Base-by-base conservation (phyloP, 345 rosid genomes). In the Jatropha curcas region DNA sequence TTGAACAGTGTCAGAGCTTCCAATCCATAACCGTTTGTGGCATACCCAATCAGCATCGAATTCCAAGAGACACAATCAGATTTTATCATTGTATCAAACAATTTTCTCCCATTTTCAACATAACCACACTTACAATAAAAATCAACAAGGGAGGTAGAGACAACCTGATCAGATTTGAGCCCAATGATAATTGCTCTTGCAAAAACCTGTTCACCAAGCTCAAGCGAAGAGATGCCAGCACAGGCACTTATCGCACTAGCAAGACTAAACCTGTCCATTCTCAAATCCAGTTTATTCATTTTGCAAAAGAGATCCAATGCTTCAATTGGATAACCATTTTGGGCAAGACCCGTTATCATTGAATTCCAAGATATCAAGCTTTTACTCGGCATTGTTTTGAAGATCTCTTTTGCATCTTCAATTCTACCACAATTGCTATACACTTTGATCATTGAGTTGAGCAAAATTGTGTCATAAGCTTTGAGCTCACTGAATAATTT, bases 301-400 rank as follows among this genome's bases (percentile, higher is more conserved):
- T 80, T 70, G 66, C 79, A 64, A 65, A 94, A 90, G 67, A 81
- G 74, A 81, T 90, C 74, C 78, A 92, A 76, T 39, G 94, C 90
- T 74, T 92, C 93, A 59, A 81, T 61, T 4, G 93, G 83, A 77
- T 81, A 87, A 72, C 96, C 90, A 65, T 94, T 94, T 81, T 87
- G 91, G 75, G 85, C 80, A 20, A 90, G 85, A 68, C 92, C 98
- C 53, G 81, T 85, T 1, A 86, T 82, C 88, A 92, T 92, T 28
- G 98, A 89, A 80, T 94, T 94, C 97, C 97, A 94, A 12, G 98
- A 92, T 70, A 92, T 84, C 85, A 90, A 80, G 74, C 87, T 92
- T 80, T 80, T 92, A 35, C 34, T 63, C 35, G 86, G 79, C 71
- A 89, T 90, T 30, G 75, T 84, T 55, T 76, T 74, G 67, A 92